Evolutionary conservation across 2,329 filamentous ascomycete genomes (phyloP), one percentile per base, ranked within the genome.

Genomic region (Trichoderma simmonsii): DNA sequence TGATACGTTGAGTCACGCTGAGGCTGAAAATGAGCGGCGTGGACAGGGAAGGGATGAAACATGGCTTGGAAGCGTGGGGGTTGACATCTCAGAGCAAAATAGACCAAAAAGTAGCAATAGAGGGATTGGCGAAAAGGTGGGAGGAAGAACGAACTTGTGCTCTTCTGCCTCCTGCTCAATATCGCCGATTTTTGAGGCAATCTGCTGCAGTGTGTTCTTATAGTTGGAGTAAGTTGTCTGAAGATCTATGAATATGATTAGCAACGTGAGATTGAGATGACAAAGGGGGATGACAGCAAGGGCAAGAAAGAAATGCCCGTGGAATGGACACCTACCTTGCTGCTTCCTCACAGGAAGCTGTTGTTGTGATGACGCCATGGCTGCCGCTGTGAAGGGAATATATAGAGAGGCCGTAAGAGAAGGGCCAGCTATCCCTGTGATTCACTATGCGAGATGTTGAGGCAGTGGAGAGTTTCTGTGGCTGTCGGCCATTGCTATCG

Each of bases 91-190:
- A 32, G n/a, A 8, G 14, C 28, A 11, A 11, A 26, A 57, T 30
- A n/a, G 30, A 9, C 3, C 11, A 56, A 56, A 36, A 66, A 26
- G 54, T 14, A 54, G 30, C 14, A 54, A 56, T 24, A 15, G 24
- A 43, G 21, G 26, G 24, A 32, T 8, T 34, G 8, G 5, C 32
- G 32, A 62, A 28, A 18, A 43, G 8, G 34, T 5, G n/a, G 4
- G 51, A 32, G 12, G 56, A 59, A 60, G 43, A 59, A 84, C 92
- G 81, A 84, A 98, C 96, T 97, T 98, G 86, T 99, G 96, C 82
- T 99, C 96, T 82, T 99, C 96, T 24, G 93, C 91, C 81, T 98
- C 96, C 81, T 97, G 94, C 84, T 99, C 96, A 71, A 99, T 95
- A 80, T 98, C 95, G 54, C 96, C 96, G 77, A 99, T 98, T 82